Base-by-base conservation (phyloP, 495 filamentous ascomycete genomes). In the Hypoxylon fragiforme region DNA sequence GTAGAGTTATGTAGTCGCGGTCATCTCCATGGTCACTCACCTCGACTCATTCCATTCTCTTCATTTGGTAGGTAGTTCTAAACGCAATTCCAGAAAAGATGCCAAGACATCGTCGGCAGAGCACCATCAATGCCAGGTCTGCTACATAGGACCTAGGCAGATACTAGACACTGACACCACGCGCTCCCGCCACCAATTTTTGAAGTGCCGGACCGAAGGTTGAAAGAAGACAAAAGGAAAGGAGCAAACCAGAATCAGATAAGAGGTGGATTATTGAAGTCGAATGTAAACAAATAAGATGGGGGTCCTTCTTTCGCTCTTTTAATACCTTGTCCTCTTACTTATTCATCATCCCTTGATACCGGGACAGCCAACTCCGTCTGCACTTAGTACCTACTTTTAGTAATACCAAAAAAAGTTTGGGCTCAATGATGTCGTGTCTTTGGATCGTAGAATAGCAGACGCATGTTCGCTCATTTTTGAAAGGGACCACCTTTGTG, bases 261-360 rank as follows among this genome's bases (percentile, higher is more conserved):
- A 35, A 13, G 11, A 5, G 5, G 13, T 6, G 32, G 20, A 36
- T 41, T 38, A 46, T 50, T 11, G 37, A 30, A 26, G 15, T 19
- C 14, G 7, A 13, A 39, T 20, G 41, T 16, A 35, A 52, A 30
- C 21, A 47, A 38, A 40, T 19, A 11, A 31, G 40, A 15, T 28
- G 9, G 9, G 4, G 4, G 24, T 28, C 4, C 22, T 38, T 43
- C 31, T 39, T 19, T 51, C 20, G 45, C 15, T 36, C 24, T 28
- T 28, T 28, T 30, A 43, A 38, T 48, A 38, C 24, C 18, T 30
- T 44, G 28, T 49, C 45, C 21, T 18, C 16, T 19, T 39, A 56
- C 51, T 48, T 57, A 50, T 45, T 62, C 58, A 62, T 62, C 58
- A 61, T 62, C 58, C 58, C 58, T 62, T 62, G 58, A 62, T 52